Evolutionary conservation across 2,329 filamentous ascomycete species (phyloP), one percentile per base, ranked within the genome.

Genomic region (Sclerotinia borealis): DNA sequence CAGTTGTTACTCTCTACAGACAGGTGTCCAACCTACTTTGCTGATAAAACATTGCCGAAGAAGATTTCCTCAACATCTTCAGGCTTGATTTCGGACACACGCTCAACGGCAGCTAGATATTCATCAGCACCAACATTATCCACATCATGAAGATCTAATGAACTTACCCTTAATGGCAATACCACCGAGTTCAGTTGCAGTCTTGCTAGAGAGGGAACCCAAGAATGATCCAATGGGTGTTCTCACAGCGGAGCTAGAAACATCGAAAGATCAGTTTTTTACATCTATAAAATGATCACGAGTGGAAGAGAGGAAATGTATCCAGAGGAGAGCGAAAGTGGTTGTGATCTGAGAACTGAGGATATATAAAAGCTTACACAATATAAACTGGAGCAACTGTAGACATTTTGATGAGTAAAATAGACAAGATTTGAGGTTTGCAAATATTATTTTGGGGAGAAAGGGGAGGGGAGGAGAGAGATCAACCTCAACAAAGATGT

Each of bases 41-140:
- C 95, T 65, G 93, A 96, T 73, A 99, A 85, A 70, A 99, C 95
- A 82, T 99, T 99, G 78, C 95, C 95, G 75, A 97, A 96, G 83
- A 95, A 96, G 75, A 99, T 92, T 78, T 99, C 95, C 76, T 99
- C 87, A 64, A 99, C 91, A 76, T 96, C 86, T 73, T 92, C 86
- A 62, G 92, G 84, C 80, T 96, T 93, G 80, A 99, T 86, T 74
- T 89, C 85, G 63, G 95, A 88, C 52, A 90, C 91, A 73, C 92
- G 89, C 79, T 92, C 89, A 70, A 99, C 85, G 66, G 93, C 93
- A 73, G 83, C 85, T 88, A 63, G 31, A 58, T 15, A 11, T 34
- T 15, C 48, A 11, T 50, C 19, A 50, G 37, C 25, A 52, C 22
- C 29, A 8, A 25, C 11, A 19, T n/a, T 43, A 19, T 37, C 19